Evolutionary conservation across 495 filamentous ascomycete genomes (phyloP), one percentile per base, ranked within the genome.

Genomic region (Xylona heveae): DNA sequence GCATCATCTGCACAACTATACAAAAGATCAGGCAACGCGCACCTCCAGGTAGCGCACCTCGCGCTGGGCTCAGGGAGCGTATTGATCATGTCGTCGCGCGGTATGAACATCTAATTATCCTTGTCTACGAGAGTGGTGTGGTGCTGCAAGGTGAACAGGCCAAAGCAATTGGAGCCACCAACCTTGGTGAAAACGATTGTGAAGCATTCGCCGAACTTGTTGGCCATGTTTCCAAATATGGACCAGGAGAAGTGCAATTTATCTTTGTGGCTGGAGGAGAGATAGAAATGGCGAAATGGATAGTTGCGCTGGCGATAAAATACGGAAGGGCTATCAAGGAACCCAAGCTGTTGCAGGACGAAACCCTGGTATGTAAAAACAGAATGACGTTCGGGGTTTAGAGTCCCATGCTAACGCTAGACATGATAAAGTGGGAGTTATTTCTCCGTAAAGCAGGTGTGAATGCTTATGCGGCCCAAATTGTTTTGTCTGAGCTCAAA

Each of bases 391-490:
- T 16, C 8, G 19, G 25, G 4, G 14, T 12, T 28, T 12, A 5
- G 7, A 29, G 0, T 21, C 13, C 28, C 25, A 6, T 25, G 3
- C 19, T 25, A 7, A 28, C 28, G 24, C 10, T n/a, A 22, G 19
- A n/a, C 30, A 17, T 16, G 6, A 5, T n/a, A 25, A 31, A 48
- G 18, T 81, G 75, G 72, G 82, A 90, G 49, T 19, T 71, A 7
- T 82, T 80, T 41, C 54, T 91, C 10, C 61, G 78, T 15, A 47
- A 58, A n/a, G 62, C 62, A 8, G 83, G 82, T 3, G 50, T 88
- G 51, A 91, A 90, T 54, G 67, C 73, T 3, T 88, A 65, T 47
- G 82, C 77, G 2, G 80, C 83, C 14, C 78, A 85, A 43, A 62
- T 57, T 10, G 51, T 85, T 0, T 52, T 85, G 15, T 54, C 53